These are phyloP conservation scores for Micractinium conductrix DNA, from an alignment of 139 green algal species.

Conservation along the genomic window DNA sequence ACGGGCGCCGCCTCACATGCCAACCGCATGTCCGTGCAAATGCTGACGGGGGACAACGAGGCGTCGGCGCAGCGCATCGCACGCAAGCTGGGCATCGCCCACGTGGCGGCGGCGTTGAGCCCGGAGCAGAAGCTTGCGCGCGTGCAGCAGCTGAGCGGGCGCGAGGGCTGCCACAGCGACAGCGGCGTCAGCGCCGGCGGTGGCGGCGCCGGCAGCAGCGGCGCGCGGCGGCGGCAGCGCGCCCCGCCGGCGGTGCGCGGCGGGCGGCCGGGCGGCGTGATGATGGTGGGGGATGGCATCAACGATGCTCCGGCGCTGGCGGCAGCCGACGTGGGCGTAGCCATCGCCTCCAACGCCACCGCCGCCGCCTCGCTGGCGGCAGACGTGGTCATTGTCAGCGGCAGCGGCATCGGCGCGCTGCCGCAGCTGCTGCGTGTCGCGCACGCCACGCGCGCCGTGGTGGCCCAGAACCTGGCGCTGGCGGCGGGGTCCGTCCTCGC, in stretches of 20 bases:
- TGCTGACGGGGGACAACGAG: slow-evolving; percentile 84
- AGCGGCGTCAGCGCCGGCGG: neutral
- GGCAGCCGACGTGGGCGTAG: slow-evolving; percentile 75
- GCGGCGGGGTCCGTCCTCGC: slow-evolving; percentile 73
- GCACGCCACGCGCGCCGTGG: slow-evolving; percentile 55
- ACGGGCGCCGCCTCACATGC: neutral
- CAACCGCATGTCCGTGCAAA: slow-evolving; percentile 40
- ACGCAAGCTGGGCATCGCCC: slow-evolving; percentile 60
- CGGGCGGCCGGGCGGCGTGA: slow-evolving; percentile 45
- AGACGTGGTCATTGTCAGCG: slow-evolving; percentile 86
- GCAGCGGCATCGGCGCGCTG: slow-evolving; percentile 72
- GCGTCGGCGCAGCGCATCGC: slow-evolving; percentile 60
- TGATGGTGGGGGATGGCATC: slow-evolving; percentile 88
- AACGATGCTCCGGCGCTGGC: slow-evolving; percentile 83
- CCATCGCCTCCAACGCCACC: slow-evolving; percentile 65
- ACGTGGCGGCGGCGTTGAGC: slow-evolving; percentile 66
- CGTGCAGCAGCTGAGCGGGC: slow-evolving; percentile 36
- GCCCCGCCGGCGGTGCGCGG: too few relatives aligned
- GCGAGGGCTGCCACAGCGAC: neutral
- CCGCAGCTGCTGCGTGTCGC: slow-evolving; percentile 78
- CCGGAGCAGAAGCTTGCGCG: slow-evolving; percentile 80
- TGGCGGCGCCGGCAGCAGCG: neutral
- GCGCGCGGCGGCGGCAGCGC: neutral
- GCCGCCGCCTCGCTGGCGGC: slow-evolving; percentile 78
- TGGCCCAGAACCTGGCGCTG: slow-evolving; percentile 85